Base-by-base conservation (phyloP, 1,284 basidiomycete genomes). In the Heterobasidion annosum region DNA sequence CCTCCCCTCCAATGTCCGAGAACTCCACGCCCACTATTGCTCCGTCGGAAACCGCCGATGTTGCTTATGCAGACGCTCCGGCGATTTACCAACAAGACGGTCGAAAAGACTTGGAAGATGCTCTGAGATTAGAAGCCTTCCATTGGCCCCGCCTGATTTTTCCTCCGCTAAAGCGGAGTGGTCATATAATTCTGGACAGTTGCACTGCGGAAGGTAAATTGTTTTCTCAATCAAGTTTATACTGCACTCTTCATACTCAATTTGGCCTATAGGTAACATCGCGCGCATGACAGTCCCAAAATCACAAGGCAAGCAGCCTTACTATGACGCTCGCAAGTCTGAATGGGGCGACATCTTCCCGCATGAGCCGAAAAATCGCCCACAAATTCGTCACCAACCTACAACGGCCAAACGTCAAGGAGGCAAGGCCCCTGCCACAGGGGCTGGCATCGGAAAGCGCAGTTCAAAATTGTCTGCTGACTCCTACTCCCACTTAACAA, bases 311-410 rank as follows among this genome's bases (percentile, higher is more conserved):
- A 95, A 93, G 67, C 95, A 98, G 65, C 79, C 84, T 0, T 99
- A 87, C 66, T 94, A 98, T 64, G 97, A 99, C 67, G 94, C 95
- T 1, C 84, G 96, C 48, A 98, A 98, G 70, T 83, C 89, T 0
- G 74, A 71, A 18, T 98, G 95, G 93, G 97, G 97, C 10, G 97
- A 99, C 67, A 75, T 93, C 10, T 98, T 97, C 70, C 96, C 97
- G 3, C 94, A 98, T 67, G 70, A 74, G 16, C 79, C 89, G 3
- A 91, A 91, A 67, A 88, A 87, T 64, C 67, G 73, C 16, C 80
- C 85, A 0, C 80, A 88, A 56, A 78, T 84, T 62, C 83, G 88
- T 1, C 71, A 73, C 57, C 73, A 77, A 59, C 66, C 73, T 34
- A 57, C 59, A 16, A 65, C 65, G 47, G 65, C 63, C 49, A 73